phyloP scores from a whole-genome alignment of 1,139 yeast species.

The Yamadazyma friedrichii region DNA sequence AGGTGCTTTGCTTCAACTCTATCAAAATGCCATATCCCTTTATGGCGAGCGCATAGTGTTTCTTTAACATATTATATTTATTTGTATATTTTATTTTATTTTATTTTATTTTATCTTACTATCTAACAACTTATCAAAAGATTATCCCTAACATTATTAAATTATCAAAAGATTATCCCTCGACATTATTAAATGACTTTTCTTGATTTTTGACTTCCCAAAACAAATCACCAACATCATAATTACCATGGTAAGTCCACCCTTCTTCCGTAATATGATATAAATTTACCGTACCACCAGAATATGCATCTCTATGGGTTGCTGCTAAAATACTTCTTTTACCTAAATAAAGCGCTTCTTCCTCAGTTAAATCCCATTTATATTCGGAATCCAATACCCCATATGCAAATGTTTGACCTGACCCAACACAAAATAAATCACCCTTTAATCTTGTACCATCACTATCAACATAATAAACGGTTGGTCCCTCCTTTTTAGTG shows the following conservation, averaged over 20 bases:
- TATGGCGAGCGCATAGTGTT: no score
- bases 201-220: conserved; percentile 91
- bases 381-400: conserved; percentile 95
- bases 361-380: conserved; percentile 85
- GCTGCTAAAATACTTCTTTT: conserved; percentile 97
- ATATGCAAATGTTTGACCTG: conserved; percentile 99
- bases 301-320: conserved; percentile 96
- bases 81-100: no score
- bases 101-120: no score
- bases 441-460: conserved; percentile 97
- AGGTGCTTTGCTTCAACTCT: no score
- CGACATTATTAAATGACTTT: conserved; percentile 87
- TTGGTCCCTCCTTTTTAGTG: conserved; percentile 92
- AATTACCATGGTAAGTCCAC: conserved; percentile 95
- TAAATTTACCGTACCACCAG: conserved; percentile 94
- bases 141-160: conserved; percentile 75
- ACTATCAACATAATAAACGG: conserved; percentile 93
- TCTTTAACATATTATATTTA: neutral
- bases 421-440: conserved; percentile 94
- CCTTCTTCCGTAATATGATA: conserved; percentile 93
- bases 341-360: conserved; percentile 91
- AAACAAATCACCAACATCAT: conserved; percentile 86
- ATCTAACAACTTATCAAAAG: neutral
- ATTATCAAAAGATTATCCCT: conserved; percentile 45
- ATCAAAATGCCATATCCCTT: no score